phyloP scores from a whole-genome alignment of 345 rosid genomes.

The Populus deltoides region DNA sequence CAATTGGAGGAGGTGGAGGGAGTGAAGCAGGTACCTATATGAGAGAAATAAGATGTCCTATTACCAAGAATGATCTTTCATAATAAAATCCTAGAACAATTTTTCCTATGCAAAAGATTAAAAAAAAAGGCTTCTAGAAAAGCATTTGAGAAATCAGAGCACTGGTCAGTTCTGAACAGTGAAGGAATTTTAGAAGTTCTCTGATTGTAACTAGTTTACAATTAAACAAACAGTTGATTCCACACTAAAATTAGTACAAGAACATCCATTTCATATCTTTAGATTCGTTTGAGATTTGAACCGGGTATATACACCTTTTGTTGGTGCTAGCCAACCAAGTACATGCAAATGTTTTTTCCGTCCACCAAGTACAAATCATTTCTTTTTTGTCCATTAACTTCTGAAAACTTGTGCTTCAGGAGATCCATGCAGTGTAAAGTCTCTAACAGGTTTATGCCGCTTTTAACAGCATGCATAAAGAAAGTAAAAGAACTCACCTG shows the following conservation, averaged over 20 bases:
- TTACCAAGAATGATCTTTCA: neutral
- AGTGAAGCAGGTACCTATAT: constrained; percentile 43
- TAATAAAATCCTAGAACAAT: neutral
- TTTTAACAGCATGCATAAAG: neutral
- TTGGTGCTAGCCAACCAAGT: neutral
- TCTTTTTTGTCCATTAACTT: neutral
- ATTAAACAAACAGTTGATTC: neutral
- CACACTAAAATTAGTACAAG: neutral
- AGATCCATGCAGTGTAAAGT: neutral
- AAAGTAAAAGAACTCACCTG: constrained; percentile 41
- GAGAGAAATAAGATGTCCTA: neutral
- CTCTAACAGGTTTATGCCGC: neutral
- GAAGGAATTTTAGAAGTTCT: neutral
- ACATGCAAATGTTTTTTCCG: neutral
- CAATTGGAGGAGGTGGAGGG: constrained; percentile 65
- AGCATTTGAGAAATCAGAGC: neutral
- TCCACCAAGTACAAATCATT: neutral
- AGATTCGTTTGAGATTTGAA: neutral
- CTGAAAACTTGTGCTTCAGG: neutral
- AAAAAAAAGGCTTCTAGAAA: neutral
- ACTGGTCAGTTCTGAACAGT: neutral
- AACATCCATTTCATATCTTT: neutral
- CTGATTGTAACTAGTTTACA: neutral
- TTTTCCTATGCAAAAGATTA: neutral
- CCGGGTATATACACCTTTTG: neutral